These are phyloP conservation scores for Geum urbanum DNA, from an alignment of 306 rosid genomes.

Conservation along the genomic window DNA sequence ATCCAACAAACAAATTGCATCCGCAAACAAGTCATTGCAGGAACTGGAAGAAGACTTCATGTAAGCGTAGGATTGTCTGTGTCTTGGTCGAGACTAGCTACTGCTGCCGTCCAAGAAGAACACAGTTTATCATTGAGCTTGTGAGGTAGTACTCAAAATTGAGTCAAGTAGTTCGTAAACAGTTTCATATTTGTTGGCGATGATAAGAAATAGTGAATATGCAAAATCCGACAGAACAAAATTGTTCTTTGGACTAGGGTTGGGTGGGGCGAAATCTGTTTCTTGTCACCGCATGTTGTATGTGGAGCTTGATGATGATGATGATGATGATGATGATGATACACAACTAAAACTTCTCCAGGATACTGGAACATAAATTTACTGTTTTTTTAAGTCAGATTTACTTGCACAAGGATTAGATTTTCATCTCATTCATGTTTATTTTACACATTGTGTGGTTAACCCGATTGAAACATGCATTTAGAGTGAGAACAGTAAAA, in stretches of 20 bases:
- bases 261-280: neutral
- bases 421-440: neutral
- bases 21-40: conserved; percentile 79
- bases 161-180: neutral
- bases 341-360: conserved; percentile 12
- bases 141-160: conserved; percentile 16
- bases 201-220: neutral
- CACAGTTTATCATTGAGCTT: conserved; percentile 19
- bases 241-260: neutral
- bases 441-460: neutral
- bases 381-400: conserved; percentile 20
- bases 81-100: neutral
- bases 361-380: conserved; percentile 22
- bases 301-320: conserved; percentile 27
- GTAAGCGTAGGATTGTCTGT: conserved; percentile 33
- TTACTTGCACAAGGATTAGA: conserved; percentile 15
- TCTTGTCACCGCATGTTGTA: conserved; percentile 15
- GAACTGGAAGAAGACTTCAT: conserved; percentile 96
- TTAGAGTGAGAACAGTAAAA: neutral
- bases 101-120: conserved; percentile 1
- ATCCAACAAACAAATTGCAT: conserved; percentile 78
- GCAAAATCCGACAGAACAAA: neutral
- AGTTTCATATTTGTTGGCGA: conserved; percentile 1
- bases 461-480: neutral
- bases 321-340: conserved; percentile 11